phyloP scores from a whole-genome alignment of 1,284 basidiomycete genomes.

The Boletus hoseneyae region DNA sequence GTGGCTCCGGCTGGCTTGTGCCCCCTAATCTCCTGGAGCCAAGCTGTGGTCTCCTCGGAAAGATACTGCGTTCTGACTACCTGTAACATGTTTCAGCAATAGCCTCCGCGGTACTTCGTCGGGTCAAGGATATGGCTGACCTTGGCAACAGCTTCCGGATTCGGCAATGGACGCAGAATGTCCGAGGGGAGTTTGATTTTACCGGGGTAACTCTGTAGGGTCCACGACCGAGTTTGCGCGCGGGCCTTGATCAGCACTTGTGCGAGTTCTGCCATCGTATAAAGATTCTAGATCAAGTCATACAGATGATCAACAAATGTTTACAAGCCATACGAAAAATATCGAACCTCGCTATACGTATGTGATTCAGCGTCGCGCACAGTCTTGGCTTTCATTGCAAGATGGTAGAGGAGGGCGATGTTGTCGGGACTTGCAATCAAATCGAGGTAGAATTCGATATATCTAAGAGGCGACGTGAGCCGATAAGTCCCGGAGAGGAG shows the following conservation, averaged over 20 bases:
- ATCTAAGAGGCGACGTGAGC: slow-evolving; percentile 44
- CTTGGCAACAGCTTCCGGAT: slow-evolving; percentile 58
- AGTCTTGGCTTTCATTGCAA: slow-evolving; percentile 83
- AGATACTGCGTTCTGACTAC: slow-evolving; percentile 65
- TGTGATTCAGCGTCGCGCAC: slow-evolving; percentile 75
- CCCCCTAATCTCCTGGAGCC: slow-evolving; percentile 45
- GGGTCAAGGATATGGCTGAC: slow-evolving; percentile 32
- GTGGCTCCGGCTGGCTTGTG: slow-evolving; percentile 17
- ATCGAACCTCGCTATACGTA: slow-evolving; percentile 61
- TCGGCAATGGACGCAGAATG: slow-evolving; percentile 70
- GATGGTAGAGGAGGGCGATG: slow-evolving; percentile 77
- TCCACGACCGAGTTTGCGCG: slow-evolving; percentile 71
- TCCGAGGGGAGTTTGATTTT: slow-evolving; percentile 80
- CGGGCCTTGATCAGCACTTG: slow-evolving; percentile 80
- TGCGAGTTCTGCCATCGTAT: slow-evolving; percentile 85
- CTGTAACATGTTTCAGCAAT: slow-evolving; percentile 34
- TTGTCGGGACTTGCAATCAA: slow-evolving; percentile 75
- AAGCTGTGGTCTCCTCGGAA: slow-evolving; percentile 53
- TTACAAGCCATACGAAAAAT: neutral
- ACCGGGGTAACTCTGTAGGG: slow-evolving; percentile 75
- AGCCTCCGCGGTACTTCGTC: neutral
- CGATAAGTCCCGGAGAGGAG: neutral
- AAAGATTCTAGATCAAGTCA: slow-evolving; percentile 81
- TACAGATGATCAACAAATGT: neutral
- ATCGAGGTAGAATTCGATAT: slow-evolving; percentile 87